A percentile compares a stretch with the other conserved stretches of the same genome.
Conservation (phyloP, 2,329 filamentous ascomycete genomes). For the Botrytis galanthina region DNA sequence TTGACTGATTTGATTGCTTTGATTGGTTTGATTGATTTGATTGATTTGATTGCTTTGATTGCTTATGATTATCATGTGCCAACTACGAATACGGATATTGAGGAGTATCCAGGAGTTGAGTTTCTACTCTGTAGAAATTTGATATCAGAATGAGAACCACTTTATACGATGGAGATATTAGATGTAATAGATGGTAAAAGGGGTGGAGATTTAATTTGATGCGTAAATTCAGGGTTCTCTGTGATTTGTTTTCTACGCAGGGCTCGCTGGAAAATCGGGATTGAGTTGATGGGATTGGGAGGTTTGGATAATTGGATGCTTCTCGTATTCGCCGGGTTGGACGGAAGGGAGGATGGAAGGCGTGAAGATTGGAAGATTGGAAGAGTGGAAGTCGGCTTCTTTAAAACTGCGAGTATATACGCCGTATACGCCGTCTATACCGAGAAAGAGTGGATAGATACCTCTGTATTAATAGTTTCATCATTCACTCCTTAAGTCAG, state of each 20-base stretch:
- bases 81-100: not conserved
- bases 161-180: no score
- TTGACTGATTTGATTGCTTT: not conserved
- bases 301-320: not conserved
- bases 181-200: not conserved
- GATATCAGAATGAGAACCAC: not conserved
- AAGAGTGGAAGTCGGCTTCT: not conserved
- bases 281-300: no score
- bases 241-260: no score
- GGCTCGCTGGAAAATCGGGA: not conserved
- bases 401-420: no score
- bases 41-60: not conserved
- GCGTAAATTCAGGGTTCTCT: not conserved
- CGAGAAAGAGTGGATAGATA: no score
- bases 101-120: not conserved
- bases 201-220: not conserved
- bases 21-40: no score
- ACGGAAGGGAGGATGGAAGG: not conserved
- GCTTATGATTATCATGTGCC: not conserved
- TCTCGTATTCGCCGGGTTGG: slow-evolving; percentile 1
- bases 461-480: not conserved
- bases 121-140: not conserved
- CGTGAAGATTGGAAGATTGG: no score
- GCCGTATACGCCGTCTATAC: not conserved
- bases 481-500: not conserved